Conservation (phyloP, 352 stramenopile species). For the Pythium chondricola region DNA sequence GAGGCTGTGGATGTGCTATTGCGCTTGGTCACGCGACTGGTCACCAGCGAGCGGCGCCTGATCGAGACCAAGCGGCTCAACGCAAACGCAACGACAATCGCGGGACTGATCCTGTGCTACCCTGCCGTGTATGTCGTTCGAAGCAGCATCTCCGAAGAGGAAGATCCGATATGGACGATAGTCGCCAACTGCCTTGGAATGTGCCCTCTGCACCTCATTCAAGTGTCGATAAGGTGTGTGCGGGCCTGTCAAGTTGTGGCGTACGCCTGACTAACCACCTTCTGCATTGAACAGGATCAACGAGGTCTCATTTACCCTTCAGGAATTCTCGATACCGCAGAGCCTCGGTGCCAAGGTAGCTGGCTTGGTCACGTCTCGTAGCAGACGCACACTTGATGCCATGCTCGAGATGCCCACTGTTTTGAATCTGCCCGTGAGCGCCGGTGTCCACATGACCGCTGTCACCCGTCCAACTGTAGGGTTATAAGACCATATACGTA, state of each 20-base stretch:
- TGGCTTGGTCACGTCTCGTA: too few relatives aligned
- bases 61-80: not conserved
- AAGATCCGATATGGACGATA: constrained; percentile 6
- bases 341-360: constrained; percentile 11
- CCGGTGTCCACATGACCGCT: too few relatives aligned
- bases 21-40: too few relatives aligned
- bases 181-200: constrained; percentile 44
- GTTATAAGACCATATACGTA: too few relatives aligned
- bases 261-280: too few relatives aligned
- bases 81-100: constrained; percentile 3
- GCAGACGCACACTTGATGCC: not conserved
- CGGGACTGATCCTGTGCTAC: constrained; percentile 16
- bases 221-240: constrained; percentile 18
- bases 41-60: too few relatives aligned
- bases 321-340: constrained; percentile 50
- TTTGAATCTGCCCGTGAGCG: too few relatives aligned
- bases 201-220: constrained; percentile 37
- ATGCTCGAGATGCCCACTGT: too few relatives aligned
- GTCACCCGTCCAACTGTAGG: too few relatives aligned
- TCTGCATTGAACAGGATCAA: too few relatives aligned
- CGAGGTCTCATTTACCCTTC: constrained; percentile 22
- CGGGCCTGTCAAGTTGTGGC: constrained; percentile 1
- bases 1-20: too few relatives aligned
- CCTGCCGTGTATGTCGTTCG: constrained; percentile 9
- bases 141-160: not conserved